A percentile compares a stretch with the other conserved stretches of the same genome.
These are phyloP conservation scores for Penicillium lividum DNA, from an alignment of 495 filamentous ascomycete species.

Conservation along the genomic window DNA sequence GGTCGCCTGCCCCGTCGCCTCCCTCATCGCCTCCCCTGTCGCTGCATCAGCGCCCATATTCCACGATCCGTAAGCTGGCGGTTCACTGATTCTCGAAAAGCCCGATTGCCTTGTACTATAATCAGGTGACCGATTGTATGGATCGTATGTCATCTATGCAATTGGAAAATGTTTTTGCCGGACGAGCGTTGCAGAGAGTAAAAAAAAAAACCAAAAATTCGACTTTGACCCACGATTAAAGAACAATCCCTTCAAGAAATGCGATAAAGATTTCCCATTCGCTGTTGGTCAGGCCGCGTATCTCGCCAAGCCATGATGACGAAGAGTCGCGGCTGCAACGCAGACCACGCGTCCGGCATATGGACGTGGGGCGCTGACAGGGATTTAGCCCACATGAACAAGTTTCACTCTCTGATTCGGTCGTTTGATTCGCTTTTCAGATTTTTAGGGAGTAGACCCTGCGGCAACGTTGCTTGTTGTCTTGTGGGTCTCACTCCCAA, in stretches of 20 bases:
- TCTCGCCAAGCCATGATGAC: constrained; percentile 8
- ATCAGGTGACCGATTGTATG: background rate
- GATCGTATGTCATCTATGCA: background rate
- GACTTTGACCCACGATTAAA: background rate
- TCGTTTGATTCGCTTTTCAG: background rate
- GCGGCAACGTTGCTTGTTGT: background rate
- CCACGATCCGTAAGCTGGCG: constrained; percentile 4
- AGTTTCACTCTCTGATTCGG: background rate
- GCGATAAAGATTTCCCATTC: constrained; percentile 5
- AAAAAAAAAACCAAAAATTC: background rate
- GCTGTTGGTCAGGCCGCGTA: constrained; percentile 5
- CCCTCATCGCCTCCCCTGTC: no score
- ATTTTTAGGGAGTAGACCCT: background rate
- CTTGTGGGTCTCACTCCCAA: background rate
- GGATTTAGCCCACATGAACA: constrained; percentile 1
- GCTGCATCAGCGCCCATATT: background rate
- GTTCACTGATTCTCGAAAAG: constrained; percentile 6
- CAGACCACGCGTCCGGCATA: constrained; percentile 4
- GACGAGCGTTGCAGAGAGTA: background rate
- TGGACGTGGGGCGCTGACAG: constrained; percentile 2
- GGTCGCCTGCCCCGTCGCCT: background rate
- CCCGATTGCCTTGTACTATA: background rate
- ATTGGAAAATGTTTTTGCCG: constrained; percentile 4
- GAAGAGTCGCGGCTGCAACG: constrained; percentile 1
- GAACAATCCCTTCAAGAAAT: background rate